A percentile compares a stretch with the other conserved stretches of the same genome.
Conservation (phyloP, 1,139 yeast species). For the Zhuliangozyma parablackwelliae region DNA sequence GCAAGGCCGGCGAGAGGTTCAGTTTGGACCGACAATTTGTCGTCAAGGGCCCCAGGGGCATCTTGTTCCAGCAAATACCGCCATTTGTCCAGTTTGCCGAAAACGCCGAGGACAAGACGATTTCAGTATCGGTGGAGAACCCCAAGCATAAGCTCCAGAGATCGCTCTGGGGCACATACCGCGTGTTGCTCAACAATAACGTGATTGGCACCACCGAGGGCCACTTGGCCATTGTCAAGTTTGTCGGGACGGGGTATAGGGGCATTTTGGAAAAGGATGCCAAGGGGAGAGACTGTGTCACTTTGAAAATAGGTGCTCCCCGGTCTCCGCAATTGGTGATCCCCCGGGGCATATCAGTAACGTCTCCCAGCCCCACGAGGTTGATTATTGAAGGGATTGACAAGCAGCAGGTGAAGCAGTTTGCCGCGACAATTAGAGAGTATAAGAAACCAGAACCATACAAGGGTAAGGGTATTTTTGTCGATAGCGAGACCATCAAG, state of each 20-base stretch:
- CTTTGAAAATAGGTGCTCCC: slow-evolving; percentile 71
- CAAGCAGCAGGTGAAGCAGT: slow-evolving; percentile 80
- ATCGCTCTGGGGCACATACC: slow-evolving; percentile 93
- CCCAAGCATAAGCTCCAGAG: slow-evolving; percentile 64
- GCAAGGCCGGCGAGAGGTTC: slow-evolving; percentile 63
- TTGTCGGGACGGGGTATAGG: slow-evolving; percentile 97
- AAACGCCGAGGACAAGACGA: slow-evolving; percentile 23
- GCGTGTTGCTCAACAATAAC: slow-evolving; percentile 74
- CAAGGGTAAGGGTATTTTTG: slow-evolving; percentile 95
- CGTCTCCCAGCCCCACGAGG: slow-evolving; percentile 85
- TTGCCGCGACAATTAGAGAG: slow-evolving; percentile 84
- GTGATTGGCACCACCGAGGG: slow-evolving; percentile 90
- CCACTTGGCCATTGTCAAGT: slow-evolving; percentile 78
- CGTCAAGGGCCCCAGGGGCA: slow-evolving; percentile 82
- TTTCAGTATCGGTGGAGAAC: slow-evolving; percentile 55
- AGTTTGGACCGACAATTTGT: slow-evolving; percentile 57
- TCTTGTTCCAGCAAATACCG: slow-evolving; percentile 61
- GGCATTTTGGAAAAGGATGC: slow-evolving; percentile 59
- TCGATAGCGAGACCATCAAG: slow-evolving; percentile 85
- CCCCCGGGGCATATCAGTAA: slow-evolving; percentile 72
- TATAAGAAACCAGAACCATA: slow-evolving; percentile 97
- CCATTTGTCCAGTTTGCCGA: slow-evolving; percentile 53
- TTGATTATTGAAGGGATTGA: slow-evolving; percentile 81
- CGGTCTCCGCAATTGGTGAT: slow-evolving; percentile 69
- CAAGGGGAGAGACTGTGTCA: slow-evolving; percentile 56